Evolutionary conservation across 2,329 filamentous ascomycete genomes (phyloP).

Genomic region (Drechslerella stenobrocha): DNA sequence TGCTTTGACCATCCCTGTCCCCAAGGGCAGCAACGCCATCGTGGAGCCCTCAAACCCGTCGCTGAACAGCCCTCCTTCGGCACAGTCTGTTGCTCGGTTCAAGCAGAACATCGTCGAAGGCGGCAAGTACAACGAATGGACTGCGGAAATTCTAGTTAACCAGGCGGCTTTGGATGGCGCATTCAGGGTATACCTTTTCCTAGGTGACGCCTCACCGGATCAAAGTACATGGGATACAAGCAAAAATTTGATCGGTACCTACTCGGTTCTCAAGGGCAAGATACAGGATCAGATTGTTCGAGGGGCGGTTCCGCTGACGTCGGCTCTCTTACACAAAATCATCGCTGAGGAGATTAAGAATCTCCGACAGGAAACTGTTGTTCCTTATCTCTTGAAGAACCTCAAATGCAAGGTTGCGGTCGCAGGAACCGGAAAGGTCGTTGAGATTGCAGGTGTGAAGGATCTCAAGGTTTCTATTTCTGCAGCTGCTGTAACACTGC

Average conservation of each 20-base stretch:
- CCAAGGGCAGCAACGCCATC: constrained; percentile 9
- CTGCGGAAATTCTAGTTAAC: constrained; percentile 12
- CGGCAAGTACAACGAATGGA: constrained; percentile 24
- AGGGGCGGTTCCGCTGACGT: constrained; percentile 56
- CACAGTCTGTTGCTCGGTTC: background rate
- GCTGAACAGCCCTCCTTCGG: constrained; percentile 11
- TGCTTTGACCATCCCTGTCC: constrained; percentile 4
- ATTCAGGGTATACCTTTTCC: constrained; percentile 16
- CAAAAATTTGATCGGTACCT: constrained; percentile 11
- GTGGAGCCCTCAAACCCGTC: background rate
- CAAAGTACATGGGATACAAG: constrained; percentile 8
- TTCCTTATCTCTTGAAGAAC: constrained; percentile 53
- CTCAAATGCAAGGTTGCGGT: constrained; percentile 54
- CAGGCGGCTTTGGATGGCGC: constrained; percentile 6
- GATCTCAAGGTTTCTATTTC: constrained; percentile 53
- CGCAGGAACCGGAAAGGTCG: constrained; percentile 29
- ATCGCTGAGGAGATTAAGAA: constrained; percentile 52
- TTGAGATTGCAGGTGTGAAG: constrained; percentile 49
- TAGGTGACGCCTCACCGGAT: constrained; percentile 5
- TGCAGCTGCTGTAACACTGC: constrained; percentile 51
- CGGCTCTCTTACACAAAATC: constrained; percentile 54
- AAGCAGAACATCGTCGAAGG: constrained; percentile 10
- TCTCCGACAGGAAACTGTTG: constrained; percentile 53
- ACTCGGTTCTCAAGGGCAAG: constrained; percentile 9
- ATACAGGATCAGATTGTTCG: constrained; percentile 53